Percentiles rank a stretch among this genome's conserved stretches.
phyloP scores from a whole-genome alignment of 768 basidiomycete genomes.

The Sporobolomyces roseus region DNA sequence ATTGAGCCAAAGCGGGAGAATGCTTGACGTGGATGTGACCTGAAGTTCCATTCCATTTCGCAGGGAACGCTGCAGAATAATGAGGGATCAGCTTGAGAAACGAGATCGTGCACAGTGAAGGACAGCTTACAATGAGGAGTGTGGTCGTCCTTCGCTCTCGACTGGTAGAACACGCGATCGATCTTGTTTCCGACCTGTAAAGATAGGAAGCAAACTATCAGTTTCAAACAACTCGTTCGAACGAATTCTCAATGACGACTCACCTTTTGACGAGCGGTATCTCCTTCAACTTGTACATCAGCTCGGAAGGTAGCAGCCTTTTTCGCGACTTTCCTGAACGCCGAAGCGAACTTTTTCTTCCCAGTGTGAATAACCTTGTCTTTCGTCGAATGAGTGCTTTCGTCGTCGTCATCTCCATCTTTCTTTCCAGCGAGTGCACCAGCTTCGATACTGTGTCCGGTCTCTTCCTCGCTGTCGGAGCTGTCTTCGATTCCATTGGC shows the following conservation, averaged over 20 bases:
- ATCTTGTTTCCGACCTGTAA: constrained; percentile 48
- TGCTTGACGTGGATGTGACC: constrained; percentile 49
- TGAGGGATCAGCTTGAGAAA: not conserved
- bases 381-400: not conserved
- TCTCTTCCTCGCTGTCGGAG: constrained; percentile 16
- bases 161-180: constrained; percentile 48
- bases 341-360: constrained; percentile 46
- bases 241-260: constrained; percentile 20
- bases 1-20: constrained; percentile 37
- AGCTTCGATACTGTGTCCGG: constrained; percentile 25
- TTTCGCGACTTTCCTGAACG: constrained; percentile 48
- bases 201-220: too few relatives aligned
- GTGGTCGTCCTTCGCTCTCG: constrained; percentile 48
- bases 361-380: constrained; percentile 1
- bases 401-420: constrained; percentile 7
- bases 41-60: constrained; percentile 47
- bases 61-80: constrained; percentile 49
- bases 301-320: constrained; percentile 50
- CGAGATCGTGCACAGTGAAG: not conserved
- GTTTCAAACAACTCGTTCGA: too few relatives aligned
- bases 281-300: constrained; percentile 50
- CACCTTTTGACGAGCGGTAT: constrained; percentile 46
- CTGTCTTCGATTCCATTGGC: constrained; percentile 42
- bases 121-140: constrained; percentile 46
- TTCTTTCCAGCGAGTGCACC: constrained; percentile 22